Evolutionary conservation across 2,329 filamentous ascomycete genomes (phyloP), one percentile per base, ranked within the genome.

Genomic region (Cladosporium sp.): DNA sequence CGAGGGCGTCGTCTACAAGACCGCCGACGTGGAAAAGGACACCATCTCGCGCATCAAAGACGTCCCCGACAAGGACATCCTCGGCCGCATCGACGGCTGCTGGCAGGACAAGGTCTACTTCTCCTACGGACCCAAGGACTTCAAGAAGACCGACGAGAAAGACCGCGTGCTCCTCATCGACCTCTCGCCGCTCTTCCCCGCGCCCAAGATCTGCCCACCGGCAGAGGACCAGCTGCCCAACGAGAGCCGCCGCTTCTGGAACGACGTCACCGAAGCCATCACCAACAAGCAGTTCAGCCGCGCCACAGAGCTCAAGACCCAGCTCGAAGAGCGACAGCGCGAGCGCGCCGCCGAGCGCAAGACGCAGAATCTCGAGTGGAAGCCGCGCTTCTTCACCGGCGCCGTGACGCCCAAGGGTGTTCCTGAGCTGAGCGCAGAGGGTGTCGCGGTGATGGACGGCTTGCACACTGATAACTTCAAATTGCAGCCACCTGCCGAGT

Each of bases 231-330:
- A 98, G 78, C 87, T 96, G 1, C 87, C 90, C 65, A 95, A 99
- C 77, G 95, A 99, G 80, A 96, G 92, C 1, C 86, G 95, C 70
- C 88, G 87, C 66, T 90, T 97, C 76, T 99, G 95, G 95, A 85
- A 88, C 38, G 87, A 87, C 28, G 94, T 99, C 54, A 98, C 95
- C 21, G 85, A 91, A 62, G 92, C 93, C 41, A 98, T 99, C 74
- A 78, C 87, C 26, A 82, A 88, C 68, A 96, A 93, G 79, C 92
- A 96, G 76, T 99, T 88, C 78, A 86, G 86, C 51, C 88, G 90
- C 70, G 95, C 95, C 8, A 99, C 95, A 26, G 87, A 86, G 24
- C 82, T 95, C 68, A 99, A 99, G 82, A 88, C 92, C 67, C 92
- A 96, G 73, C 87, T 99, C 12, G 95, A 99, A 78, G 95, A 99